Base-by-base conservation (phyloP, 805 yeast genomes). In the Starmerella bombicola region DNA sequence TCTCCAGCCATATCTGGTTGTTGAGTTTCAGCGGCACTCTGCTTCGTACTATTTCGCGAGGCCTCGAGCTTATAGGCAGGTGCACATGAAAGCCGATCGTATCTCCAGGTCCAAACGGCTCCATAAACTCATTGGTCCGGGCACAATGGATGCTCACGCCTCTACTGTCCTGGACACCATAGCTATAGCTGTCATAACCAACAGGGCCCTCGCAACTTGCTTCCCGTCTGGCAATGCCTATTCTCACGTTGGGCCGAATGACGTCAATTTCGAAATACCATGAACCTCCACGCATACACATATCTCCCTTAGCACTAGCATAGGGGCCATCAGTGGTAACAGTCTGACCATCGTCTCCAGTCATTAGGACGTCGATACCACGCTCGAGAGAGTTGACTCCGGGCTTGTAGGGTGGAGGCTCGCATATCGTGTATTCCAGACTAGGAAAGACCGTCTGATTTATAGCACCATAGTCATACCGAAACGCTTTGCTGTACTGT, bases 161-260 rank as follows among this genome's bases (percentile, higher is more conserved):
- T 2, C 93, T 86, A 28, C 70, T 69, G 60, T 88, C 96, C 44
- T 96, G 68, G 2, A 91, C 55, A 2, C 95, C 96, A 59, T 91
- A 88, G 0, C 95, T 88, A 61, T 85, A 91, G 0, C 85, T 88
- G 59, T 91, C 97, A 53, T 74, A 83, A 3, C 99, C 99, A 5
- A 86, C 91, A 0, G 99, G 97, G 0, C 93, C 94, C 51, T 88
- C 96, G 33, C 86, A 60, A 37, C 84, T 73, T 2, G 95, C 91
- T 55, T 88, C 97, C 46, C 84, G 69, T 38, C 97, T 65, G 0
- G 79, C 79, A 28, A 88, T 55, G 0, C 99, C 99, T 22, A 86
- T 55, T 22, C 98, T 63, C 1, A 91, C 84, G 34, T 55, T 53
- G 4, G 69, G 68, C 22, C 59, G 59, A 4, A 74, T 41, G 2